Conservation (phyloP, 2,329 filamentous ascomycete species). For the Hysterium pulicare region DNA sequence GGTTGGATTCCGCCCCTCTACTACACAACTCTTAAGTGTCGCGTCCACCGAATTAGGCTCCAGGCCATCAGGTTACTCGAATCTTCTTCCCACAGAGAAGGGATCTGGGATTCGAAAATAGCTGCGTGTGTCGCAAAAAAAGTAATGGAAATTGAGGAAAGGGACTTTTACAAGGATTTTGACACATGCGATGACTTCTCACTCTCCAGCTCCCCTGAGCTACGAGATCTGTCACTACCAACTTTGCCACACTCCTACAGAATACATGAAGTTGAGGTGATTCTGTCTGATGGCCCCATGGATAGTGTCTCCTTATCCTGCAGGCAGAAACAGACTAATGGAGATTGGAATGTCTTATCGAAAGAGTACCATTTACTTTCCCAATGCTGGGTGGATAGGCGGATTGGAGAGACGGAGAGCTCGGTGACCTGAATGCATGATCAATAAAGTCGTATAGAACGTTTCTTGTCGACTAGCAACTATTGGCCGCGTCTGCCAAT, state of each 20-base stretch:
- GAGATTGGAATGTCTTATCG: no score
- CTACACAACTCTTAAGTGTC: constrained; percentile 48
- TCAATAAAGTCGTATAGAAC: no score
- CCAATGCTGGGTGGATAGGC: no score
- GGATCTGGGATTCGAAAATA: constrained; percentile 41
- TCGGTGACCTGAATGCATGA: no score
- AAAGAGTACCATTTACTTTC: no score
- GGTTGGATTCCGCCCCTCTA: constrained; percentile 48
- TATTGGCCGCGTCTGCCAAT: no score
- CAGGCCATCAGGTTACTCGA: constrained; percentile 38
- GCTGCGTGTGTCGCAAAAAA: constrained; percentile 32
- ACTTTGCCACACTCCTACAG: constrained; percentile 14
- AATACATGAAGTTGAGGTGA: constrained; percentile 14
- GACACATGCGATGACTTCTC: constrained; percentile 8
- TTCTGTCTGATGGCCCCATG: constrained; percentile 2
- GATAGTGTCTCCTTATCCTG: constrained; percentile 1
- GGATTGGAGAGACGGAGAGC: no score
- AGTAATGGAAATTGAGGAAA: constrained; percentile 30
- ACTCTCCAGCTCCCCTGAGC: constrained; percentile 1
- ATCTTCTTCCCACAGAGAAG: constrained; percentile 35
- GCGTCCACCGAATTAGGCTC: constrained; percentile 39
- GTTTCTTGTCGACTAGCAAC: no score
- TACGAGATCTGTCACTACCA: constrained; percentile 10
- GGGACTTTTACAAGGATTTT: not conserved
- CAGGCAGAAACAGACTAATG: no score